Evolutionary conservation across 441 rosid species (phyloP).

Genomic region (Biscutella laevigata): DNA sequence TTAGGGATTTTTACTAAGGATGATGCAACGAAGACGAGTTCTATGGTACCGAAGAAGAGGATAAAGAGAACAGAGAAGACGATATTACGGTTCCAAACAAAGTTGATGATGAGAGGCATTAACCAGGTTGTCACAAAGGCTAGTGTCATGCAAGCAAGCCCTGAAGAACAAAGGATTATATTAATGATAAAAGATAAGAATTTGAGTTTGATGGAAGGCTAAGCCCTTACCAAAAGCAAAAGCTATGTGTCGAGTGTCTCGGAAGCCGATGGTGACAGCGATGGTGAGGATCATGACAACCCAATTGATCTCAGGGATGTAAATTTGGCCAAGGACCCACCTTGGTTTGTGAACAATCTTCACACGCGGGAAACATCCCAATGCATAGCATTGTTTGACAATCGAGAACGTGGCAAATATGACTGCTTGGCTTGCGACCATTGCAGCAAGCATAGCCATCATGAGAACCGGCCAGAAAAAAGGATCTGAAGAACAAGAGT

Average conservation of each 20-base stretch:
- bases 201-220: neutral
- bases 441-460: conserved; percentile 65
- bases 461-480: conserved; percentile 67
- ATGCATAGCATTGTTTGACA: conserved; percentile 68
- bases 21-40: conserved; percentile 54
- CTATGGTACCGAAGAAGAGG: conserved; percentile 56
- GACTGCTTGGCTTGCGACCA: conserved; percentile 76
- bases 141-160: conserved; percentile 56
- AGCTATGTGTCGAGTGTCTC: conserved; percentile 49
- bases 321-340: conserved; percentile 71
- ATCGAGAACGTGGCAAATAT: conserved; percentile 67
- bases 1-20: conserved; percentile 47
- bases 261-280: conserved; percentile 51
- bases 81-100: conserved; percentile 54
- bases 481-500: conserved; percentile 35
- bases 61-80: conserved; percentile 37
- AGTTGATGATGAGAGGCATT: conserved; percentile 59
- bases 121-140: conserved; percentile 59
- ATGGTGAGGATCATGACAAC: conserved; percentile 74
- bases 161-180: conserved; percentile 36
- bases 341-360: conserved; percentile 78
- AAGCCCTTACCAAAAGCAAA: conserved; percentile 64
- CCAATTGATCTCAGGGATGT: conserved; percentile 94
- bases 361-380: conserved; percentile 87
- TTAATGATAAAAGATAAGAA: neutral